Base-by-base conservation (phyloP, 2,329 filamentous ascomycete genomes). In the Dactylellina parvicollis region DNA sequence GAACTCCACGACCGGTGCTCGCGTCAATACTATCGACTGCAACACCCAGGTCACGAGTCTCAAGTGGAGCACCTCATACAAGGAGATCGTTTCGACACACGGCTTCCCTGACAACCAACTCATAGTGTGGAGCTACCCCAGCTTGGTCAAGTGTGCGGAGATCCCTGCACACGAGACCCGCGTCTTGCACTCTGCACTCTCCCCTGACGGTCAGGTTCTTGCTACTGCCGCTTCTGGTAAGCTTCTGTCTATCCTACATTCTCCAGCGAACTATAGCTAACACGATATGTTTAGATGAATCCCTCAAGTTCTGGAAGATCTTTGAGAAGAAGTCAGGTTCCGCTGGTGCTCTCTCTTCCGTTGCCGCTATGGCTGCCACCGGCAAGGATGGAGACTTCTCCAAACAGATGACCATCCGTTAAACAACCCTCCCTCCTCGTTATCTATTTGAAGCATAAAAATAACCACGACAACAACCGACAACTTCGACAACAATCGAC, bases 51-150 rank as follows among this genome's bases (percentile, higher is more conserved):
- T 99, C 67, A 99, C 95, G 77, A 95, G 91, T 78, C 87, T 99
- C 66, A 90, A 92, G 79, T 99, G 95, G 95, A 96, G 92, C 86
- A 92, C 92, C 75, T 90, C 92, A 82, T 96, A 98, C 86, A 93
- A 95, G 77, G 95, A 99, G 86, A 95, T 99, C 78, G 93, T 98
- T 80, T 96, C 91, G 85, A 96, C 92, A 36, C 95, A 92, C 80
- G 95, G 95, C 66, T 98, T 98, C 85, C 95, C 95, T n/a, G 94
- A 98, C 84, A 99, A 99, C 86, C 96, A 92, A 36, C 86, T 99
- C 77, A 96, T 92, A 85, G 96, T 99, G 84, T 99, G 95, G 95
- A 96, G 91, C 85, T 99, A 99, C 83, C 95, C 95, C 8, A 95
- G 92, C 16, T 86, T 98, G 55, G 95, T 98, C 76, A 95, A 96